phyloP scores from a whole-genome alignment of 257 asterid species.

The Solanum virginianum region DNA sequence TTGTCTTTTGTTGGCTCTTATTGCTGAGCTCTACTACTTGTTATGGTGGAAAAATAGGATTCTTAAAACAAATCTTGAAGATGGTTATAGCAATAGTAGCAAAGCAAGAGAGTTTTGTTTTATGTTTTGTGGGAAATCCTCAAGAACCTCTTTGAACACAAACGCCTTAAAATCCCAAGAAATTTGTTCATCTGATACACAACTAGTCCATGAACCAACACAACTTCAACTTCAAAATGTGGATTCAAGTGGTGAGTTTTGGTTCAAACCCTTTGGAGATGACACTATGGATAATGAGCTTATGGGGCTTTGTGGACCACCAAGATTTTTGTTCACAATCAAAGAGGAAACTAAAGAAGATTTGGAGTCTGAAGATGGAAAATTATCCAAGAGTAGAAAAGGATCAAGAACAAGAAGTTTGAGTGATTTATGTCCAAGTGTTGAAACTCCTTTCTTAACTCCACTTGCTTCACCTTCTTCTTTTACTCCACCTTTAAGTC shows the following conservation, averaged over 20 bases:
- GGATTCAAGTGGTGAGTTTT: constrained; percentile 18
- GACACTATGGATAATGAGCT: constrained; percentile 12
- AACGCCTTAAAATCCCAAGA: constrained; percentile 10
- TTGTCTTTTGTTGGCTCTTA: constrained; percentile 40
- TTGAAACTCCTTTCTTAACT: constrained; percentile 61
- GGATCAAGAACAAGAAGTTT: constrained; percentile 31
- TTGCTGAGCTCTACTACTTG: constrained; percentile 57
- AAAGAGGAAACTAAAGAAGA: constrained; percentile 68
- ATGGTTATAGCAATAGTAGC: constrained; percentile 9
- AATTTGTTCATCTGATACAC: constrained; percentile 17
- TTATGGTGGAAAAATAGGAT: constrained; percentile 54
- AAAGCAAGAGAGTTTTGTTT: constrained; percentile 8
- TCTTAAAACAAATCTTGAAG: constrained; percentile 15
- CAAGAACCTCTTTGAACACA: constrained; percentile 16
- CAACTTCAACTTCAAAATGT: constrained; percentile 10
- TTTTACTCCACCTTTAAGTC: constrained; percentile 62
- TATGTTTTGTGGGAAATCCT: constrained; percentile 23
- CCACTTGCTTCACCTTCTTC: constrained; percentile 53
- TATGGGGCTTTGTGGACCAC: constrained; percentile 18
- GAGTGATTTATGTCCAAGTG: constrained; percentile 30
- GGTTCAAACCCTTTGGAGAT: constrained; percentile 20
- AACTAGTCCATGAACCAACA: constrained; percentile 33
- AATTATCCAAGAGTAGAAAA: constrained; percentile 16
- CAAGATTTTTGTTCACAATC: constrained; percentile 62
- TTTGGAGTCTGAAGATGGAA: constrained; percentile 60